These are phyloP conservation scores for Streptanthus diversifolius DNA, from an alignment of 345 rosid genomes.

Conservation along the genomic window DNA sequence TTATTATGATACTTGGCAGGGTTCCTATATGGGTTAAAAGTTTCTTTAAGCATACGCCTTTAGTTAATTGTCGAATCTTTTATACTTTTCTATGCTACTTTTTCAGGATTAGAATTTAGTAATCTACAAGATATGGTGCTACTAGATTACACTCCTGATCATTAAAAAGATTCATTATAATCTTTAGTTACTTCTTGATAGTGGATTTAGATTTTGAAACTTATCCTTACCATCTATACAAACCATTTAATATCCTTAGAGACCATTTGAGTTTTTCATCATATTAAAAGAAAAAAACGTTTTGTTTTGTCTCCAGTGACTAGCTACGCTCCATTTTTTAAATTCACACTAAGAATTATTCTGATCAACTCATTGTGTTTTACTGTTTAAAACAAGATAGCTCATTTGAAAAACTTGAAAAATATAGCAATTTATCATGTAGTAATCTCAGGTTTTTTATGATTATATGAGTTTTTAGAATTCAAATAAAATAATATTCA, in stretches of 20 bases:
- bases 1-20: not conserved
- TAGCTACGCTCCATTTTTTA: not conserved
- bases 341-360: not conserved
- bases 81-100: conserved; percentile 6
- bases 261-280: not conserved
- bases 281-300: not conserved
- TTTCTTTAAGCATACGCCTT: conserved; percentile 20
- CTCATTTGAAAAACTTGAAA: not conserved
- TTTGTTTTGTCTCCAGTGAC: not conserved
- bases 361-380: not conserved
- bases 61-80: conserved; percentile 16
- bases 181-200: not conserved
- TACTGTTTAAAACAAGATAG: not conserved
- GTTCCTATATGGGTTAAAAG: conserved; percentile 1
- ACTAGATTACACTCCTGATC: conserved; percentile 9
- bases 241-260: not conserved
- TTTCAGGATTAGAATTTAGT: conserved; percentile 7
- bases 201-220: not conserved
- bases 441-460: not conserved
- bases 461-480: not conserved
- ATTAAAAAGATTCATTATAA: not conserved
- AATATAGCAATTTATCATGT: not conserved
- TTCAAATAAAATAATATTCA: no score
- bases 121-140: conserved; percentile 2
- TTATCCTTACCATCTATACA: not conserved